A percentile compares a stretch with the other conserved stretches of the same genome.
Conservation (phyloP, 768 basidiomycete genomes). For the Amanita exitialis region DNA sequence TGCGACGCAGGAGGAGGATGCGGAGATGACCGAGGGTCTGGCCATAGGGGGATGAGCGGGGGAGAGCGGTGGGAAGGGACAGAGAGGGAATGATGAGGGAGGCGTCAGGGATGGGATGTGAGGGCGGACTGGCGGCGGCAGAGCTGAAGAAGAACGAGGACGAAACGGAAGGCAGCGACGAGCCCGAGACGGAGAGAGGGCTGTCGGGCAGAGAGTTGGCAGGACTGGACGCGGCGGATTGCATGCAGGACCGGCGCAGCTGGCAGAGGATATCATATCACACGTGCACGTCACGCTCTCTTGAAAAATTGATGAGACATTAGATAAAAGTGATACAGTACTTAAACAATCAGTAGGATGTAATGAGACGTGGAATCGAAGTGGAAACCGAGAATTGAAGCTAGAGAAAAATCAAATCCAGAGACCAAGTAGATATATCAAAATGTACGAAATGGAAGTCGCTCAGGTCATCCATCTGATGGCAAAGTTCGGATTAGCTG, state of each 20-base stretch:
- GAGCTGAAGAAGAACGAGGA: conserved; percentile 77
- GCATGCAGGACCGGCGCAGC: not conserved
- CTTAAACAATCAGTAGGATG: too few relatives aligned
- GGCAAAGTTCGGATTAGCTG: too few relatives aligned
- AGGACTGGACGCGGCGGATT: not conserved
- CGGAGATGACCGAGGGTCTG: conserved; percentile 56
- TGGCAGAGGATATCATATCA: too few relatives aligned
- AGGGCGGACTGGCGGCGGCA: conserved; percentile 51
- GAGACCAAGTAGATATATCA: too few relatives aligned
- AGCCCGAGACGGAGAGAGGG: conserved; percentile 50
- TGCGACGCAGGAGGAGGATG: conserved; percentile 41
- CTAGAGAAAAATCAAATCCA: too few relatives aligned
- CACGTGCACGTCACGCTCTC: too few relatives aligned
- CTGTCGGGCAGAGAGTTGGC: conserved; percentile 45
- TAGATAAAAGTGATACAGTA: too few relatives aligned
- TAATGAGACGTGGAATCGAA: too few relatives aligned
- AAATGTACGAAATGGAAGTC: too few relatives aligned
- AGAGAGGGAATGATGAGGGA: conserved; percentile 61
- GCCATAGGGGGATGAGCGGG: conserved; percentile 55
- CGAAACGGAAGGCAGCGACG: conserved; percentile 62
- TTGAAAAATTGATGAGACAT: too few relatives aligned
- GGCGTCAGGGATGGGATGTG: conserved; percentile 25
- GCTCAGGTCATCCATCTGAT: too few relatives aligned
- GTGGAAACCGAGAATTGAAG: too few relatives aligned
- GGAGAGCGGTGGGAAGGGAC: conserved; percentile 49